Evolutionary conservation across 176 grass and related monocot species (phyloP).

Genomic region (Pontederia paniculata): DNA sequence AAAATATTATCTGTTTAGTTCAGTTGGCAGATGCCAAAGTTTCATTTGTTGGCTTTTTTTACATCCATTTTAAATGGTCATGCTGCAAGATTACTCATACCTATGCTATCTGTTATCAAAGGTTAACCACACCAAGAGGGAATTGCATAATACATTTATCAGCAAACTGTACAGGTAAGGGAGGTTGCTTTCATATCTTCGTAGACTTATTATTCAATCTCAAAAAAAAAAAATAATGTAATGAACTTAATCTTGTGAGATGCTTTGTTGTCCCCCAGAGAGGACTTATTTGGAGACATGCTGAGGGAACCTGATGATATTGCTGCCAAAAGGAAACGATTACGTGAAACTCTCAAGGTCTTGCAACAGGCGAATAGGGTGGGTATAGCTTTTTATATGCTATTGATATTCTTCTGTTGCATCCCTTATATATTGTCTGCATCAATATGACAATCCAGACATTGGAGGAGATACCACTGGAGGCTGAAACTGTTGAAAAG

Average conservation of each 20-base stretch:
- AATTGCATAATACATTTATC: slow-evolving; percentile 93
- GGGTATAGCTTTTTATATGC: slow-evolving; percentile 1
- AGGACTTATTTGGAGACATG: slow-evolving; percentile 65
- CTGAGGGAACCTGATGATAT: slow-evolving; percentile 93
- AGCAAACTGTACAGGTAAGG: slow-evolving; percentile 70
- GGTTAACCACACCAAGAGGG: slow-evolving; percentile 96
- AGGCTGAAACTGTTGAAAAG: slow-evolving; percentile 80
- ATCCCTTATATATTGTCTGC: too few species aligned
- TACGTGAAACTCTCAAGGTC: slow-evolving; percentile 60
- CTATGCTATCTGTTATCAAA: slow-evolving; percentile 8
- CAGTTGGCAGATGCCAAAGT: too few species aligned
- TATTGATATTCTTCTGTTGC: neutral
- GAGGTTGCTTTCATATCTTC: too few species aligned
- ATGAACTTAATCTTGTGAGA: neutral
- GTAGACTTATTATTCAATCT: too few species aligned
- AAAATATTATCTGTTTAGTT: too few species aligned
- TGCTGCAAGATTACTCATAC: neutral
- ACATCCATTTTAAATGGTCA: too few species aligned
- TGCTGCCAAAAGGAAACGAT: slow-evolving; percentile 66
- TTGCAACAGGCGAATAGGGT: slow-evolving; percentile 95
- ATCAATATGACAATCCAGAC: slow-evolving; percentile 39
- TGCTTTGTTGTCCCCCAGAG: slow-evolving; percentile 24
- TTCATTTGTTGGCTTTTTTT: too few species aligned
- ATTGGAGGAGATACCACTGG: slow-evolving; percentile 92
- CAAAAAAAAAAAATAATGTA: too few species aligned